A percentile compares a stretch with the other conserved stretches of the same genome.
phyloP scores from a whole-genome alignment of 345 rosid species.

The Eucalyptus melliodora region DNA sequence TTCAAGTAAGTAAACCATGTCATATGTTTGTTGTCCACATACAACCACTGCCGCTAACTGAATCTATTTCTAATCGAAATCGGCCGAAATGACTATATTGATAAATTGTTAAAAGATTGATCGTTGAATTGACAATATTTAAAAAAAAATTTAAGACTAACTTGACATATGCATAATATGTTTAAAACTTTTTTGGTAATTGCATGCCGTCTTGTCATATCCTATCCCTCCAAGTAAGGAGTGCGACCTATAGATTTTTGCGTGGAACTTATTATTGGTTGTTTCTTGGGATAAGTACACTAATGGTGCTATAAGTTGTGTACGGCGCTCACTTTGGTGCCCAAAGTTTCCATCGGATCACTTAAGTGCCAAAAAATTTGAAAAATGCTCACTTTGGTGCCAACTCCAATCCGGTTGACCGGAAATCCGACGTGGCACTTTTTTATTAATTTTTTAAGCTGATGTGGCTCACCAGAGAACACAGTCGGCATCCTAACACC shows the following conservation, averaged over 20 bases:
- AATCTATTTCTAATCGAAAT: not conserved
- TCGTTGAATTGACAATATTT: not conserved
- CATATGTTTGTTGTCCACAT: not conserved
- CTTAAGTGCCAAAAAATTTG: too few relatives aligned
- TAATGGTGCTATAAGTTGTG: too few relatives aligned
- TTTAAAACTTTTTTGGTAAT: too few relatives aligned
- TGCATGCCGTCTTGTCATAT: not conserved
- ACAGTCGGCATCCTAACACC: too few relatives aligned
- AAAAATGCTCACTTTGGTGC: too few relatives aligned
- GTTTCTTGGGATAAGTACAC: too few relatives aligned
- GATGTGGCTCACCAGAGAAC: too few relatives aligned
- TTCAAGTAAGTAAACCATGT: not conserved
- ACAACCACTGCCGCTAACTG: not conserved
- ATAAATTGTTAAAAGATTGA: not conserved
- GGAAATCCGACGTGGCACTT: too few relatives aligned
- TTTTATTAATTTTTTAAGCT: too few relatives aligned
- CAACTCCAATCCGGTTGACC: too few relatives aligned
- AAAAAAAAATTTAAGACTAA: not conserved
- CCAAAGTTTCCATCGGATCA: too few relatives aligned
- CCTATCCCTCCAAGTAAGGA: not conserved
- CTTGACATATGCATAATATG: not conserved
- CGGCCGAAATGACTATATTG: accelerated
- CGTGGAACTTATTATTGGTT: not conserved
- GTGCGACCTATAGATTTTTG: not conserved
- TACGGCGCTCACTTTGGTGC: too few relatives aligned